phyloP scores from a whole-genome alignment of 306 rosid species.

The Cucurbita moschata region DNA sequence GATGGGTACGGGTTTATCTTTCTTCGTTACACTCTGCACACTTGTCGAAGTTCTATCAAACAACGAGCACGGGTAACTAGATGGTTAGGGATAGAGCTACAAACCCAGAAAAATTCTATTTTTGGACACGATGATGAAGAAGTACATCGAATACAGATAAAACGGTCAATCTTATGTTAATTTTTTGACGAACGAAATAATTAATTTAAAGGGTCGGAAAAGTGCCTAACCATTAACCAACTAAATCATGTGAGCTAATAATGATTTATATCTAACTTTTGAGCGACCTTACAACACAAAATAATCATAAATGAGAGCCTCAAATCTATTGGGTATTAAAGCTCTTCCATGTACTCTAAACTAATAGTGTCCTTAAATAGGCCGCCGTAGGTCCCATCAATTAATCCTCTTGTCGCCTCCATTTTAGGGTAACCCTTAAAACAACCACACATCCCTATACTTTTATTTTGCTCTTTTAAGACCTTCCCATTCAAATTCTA shows the following conservation, averaged over 20 bases:
- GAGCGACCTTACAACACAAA: not conserved
- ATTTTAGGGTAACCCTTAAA: not conserved
- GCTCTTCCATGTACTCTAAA: not conserved
- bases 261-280: slow-evolving; percentile 1
- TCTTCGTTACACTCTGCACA: not conserved
- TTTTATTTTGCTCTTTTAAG: not conserved
- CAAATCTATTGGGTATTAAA: not conserved
- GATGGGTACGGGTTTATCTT: no score
- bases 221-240: not conserved
- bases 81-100: not conserved
- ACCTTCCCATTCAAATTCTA: no score
- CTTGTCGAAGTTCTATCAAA: not conserved
- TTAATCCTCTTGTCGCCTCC: not conserved
- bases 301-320: not conserved
- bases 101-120: not conserved
- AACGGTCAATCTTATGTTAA: no score
- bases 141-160: not conserved
- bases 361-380: not conserved
- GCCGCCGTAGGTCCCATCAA: not conserved
- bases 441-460: not conserved
- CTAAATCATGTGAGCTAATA: not conserved
- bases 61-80: not conserved
- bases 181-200: not conserved
- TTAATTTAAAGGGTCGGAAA: not conserved
- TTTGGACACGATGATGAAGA: not conserved